Evolutionary conservation across 1,284 basidiomycete genomes (phyloP), one percentile per base, ranked within the genome.

Genomic region (Pseudozyma tsukubaensis): DNA sequence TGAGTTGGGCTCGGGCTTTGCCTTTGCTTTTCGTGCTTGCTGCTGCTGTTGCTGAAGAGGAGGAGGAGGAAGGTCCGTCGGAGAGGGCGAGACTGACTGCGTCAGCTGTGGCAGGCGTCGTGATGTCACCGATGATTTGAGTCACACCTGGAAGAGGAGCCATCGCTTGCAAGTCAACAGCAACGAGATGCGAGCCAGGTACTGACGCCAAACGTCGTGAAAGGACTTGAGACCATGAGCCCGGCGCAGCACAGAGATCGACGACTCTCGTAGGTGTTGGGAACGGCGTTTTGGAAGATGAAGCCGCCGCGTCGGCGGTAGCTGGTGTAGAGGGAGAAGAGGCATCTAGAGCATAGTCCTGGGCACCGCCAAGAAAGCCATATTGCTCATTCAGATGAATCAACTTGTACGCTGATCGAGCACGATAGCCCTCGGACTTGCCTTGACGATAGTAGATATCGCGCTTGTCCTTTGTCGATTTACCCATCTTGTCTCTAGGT

Each of bases 121-220:
- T 89, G 76, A 89, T 89, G 67, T 89, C 88, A 43, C 88, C 88
- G 60, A 87, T 86, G 5, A 89, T 85, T 40, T 87, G 86, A 0
- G 86, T 86, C 3, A 89, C 87, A 43, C 87, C 86, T 0, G 86
- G 83, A 1, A 89, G 71, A 0, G 88, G 88, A 0, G 88, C 88
- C 88, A 89, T 89, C 6, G 88, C 86, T 76, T 89, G 88, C 34
- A 89, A 79, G 75, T 89, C 88, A 12, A 89, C 85, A 5, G 88
- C 87, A 10, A 89, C 88, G 43, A 89, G 87, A 39, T 72, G 66
- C 1, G 71, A 68, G 16, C 61, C 77, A 10, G 67, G 63, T 1
- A 63, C 53, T 1, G 81, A 45, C 51, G 84, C 79, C 63, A 86
- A 29, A 48, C 84, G 63, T 63, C 84, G 54, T 36, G 76, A 75